Evolutionary conservation across 352 stramenopile genomes (phyloP), one percentile per base, ranked within the genome.

Genomic region (Phytophthora cryptogea): DNA sequence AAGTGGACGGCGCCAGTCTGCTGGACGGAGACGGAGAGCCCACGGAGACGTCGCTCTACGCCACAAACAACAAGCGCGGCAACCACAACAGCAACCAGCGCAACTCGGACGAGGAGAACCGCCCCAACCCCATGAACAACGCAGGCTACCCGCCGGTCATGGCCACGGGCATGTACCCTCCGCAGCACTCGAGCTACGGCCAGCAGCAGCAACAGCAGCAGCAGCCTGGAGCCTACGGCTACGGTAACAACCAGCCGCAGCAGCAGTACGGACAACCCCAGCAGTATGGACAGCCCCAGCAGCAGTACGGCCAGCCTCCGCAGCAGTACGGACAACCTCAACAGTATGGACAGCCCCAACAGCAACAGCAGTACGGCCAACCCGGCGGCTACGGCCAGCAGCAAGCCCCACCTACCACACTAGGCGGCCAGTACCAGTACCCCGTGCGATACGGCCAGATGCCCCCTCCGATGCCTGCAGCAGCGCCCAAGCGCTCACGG

Each of bases 11-110:
- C 54, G 78, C 86, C 31, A 95, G 86, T 41, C 74, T 95, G 51
- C 70, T 95, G 14, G 80, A 95, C 56, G 86, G 73, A 59, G 81
- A 95, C 45, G 86, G 86, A 55, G 86, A 95, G 45, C 80, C 86
- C 31, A 92, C 80, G 13, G 68, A 79, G 40, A 62, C 66, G 16
- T 81, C 86, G 53, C 80, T 95, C 10, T 95, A 90, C 71, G 73
- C 83, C 69, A 56, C 80, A 52, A 75, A 82, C 44, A 54, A 72
- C 46, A 66, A 83, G 36, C 54, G 62, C 41, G 74, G 76, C 49
- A 46, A 23, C 35, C 70, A 76, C 70, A 75, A 53, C 36, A 20
- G 1, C 39, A 57, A 45, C 32, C 69, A 74, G 56, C 78, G 74
- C 52, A 80, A 79, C 65, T 85, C 68, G 52, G 79, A 89, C 65